Conservation (phyloP, 495 filamentous ascomycete genomes). For the Penicillium cosmopolitanum region DNA sequence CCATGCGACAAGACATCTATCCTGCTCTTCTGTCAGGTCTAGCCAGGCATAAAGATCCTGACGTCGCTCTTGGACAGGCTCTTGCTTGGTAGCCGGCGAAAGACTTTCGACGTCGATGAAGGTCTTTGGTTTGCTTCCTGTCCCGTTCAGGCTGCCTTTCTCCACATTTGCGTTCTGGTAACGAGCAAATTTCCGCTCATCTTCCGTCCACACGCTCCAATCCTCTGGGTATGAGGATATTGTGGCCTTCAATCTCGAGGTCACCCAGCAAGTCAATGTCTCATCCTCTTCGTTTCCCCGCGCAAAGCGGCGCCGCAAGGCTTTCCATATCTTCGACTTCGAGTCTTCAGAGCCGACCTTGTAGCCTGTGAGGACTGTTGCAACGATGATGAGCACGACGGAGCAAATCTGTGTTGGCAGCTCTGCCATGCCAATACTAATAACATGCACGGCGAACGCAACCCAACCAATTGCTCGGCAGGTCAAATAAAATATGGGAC, state of each 20-base stretch:
- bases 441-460: slow-evolving; percentile 20
- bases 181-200: background rate
- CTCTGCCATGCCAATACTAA: slow-evolving; percentile 21
- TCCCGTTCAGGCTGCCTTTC: background rate
- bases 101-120: background rate
- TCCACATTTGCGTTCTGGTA: background rate
- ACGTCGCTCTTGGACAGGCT: slow-evolving; percentile 7
- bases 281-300: background rate
- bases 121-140: background rate
- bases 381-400: slow-evolving; percentile 14
- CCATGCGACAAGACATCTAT: slow-evolving; percentile 16
- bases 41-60: slow-evolving; percentile 23
- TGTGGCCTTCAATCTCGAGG: slow-evolving; percentile 13
- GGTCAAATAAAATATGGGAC: background rate
- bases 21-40: slow-evolving; percentile 15
- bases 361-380: slow-evolving; percentile 12
- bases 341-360: slow-evolving; percentile 17
- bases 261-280: slow-evolving; percentile 12
- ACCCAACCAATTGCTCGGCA: slow-evolving; percentile 15
- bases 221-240: slow-evolving; percentile 12
- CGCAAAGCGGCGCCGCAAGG: background rate
- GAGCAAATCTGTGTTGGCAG: slow-evolving; percentile 18
- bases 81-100: background rate
- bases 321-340: slow-evolving; percentile 1
- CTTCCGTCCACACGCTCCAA: slow-evolving; percentile 4